A percentile compares a stretch with the other conserved stretches of the same genome.
Conservation (phyloP, 139 green algal species). For the Pleodorina starrii region DNA sequence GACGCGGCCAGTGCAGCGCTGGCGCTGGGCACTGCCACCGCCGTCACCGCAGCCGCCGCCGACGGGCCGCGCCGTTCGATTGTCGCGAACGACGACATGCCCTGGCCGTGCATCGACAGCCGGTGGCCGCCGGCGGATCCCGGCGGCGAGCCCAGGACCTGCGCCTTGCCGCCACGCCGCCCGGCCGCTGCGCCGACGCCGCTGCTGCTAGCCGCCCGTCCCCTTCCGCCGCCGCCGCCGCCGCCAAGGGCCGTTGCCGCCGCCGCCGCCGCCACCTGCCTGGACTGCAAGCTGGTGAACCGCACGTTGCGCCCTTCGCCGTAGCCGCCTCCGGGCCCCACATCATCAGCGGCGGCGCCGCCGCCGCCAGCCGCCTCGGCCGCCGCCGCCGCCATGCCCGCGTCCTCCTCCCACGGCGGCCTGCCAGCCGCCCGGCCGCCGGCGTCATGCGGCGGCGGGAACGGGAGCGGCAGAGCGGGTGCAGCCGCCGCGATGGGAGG, state of each 20-base stretch:
- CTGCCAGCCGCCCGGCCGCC: not conserved
- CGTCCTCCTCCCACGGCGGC: not conserved
- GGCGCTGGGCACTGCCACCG: too few relatives aligned
- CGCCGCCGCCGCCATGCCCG: not conserved
- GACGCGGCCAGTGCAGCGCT: too few relatives aligned
- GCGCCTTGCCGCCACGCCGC: not conserved
- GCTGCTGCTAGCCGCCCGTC: not conserved
- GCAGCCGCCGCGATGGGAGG: not conserved
- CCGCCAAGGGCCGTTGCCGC: not conserved
- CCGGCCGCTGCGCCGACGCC: not conserved
- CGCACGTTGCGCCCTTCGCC: not conserved
- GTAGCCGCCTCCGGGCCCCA: too few relatives aligned
- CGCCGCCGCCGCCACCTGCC: conserved; percentile 5
- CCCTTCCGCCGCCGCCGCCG: not conserved
- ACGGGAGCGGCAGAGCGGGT: not conserved
- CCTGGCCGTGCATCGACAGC: not conserved
- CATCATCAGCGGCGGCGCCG: not conserved
- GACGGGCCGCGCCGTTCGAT: not conserved
- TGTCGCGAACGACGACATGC: not conserved
- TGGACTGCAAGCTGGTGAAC: conserved; percentile 9
- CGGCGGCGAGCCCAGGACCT: too few relatives aligned
- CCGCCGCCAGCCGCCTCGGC: not conserved
- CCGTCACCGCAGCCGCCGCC: too few relatives aligned
- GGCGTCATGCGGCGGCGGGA: not conserved
- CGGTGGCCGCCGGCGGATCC: not conserved